Conservation (phyloP, 805 yeast genomes). For the Candida sithepensis region DNA sequence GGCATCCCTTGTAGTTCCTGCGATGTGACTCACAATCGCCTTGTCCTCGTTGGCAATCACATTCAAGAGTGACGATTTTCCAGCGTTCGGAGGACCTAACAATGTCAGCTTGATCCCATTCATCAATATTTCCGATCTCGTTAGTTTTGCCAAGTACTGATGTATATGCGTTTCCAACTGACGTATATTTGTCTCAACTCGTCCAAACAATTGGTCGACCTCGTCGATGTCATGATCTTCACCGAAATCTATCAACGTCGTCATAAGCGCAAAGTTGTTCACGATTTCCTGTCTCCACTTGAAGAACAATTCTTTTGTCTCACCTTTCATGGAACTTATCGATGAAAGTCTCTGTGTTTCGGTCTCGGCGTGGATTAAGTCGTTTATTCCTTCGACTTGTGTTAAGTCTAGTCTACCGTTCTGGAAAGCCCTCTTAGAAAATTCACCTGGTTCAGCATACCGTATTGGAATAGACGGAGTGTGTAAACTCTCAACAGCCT, state of each 20-base stretch:
- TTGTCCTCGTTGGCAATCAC: conserved; percentile 72
- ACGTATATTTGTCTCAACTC: conserved; percentile 43
- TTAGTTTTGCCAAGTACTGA: conserved; percentile 42
- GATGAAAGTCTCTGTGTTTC: conserved; percentile 82
- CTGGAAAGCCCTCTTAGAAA: conserved; percentile 79
- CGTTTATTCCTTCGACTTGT: conserved; percentile 86
- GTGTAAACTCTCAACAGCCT: conserved; percentile 55
- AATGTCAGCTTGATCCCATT: conserved; percentile 72
- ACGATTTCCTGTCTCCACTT: conserved; percentile 69
- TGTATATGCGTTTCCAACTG: conserved; percentile 43
- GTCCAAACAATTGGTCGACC: conserved; percentile 46
- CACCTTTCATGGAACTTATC: conserved; percentile 67
- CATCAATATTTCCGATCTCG: conserved; percentile 58
- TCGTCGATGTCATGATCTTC: conserved; percentile 87
- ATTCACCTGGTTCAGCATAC: conserved; percentile 92
- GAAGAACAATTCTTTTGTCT: conserved; percentile 49
- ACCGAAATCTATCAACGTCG: conserved; percentile 92
- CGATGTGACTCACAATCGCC: conserved; percentile 85
- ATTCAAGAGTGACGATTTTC: conserved; percentile 86
- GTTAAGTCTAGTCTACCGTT: conserved; percentile 84
- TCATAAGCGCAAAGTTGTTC: conserved; percentile 63
- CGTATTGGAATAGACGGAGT: conserved; percentile 48
- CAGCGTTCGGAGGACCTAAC: conserved; percentile 94
- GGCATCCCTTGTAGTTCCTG: conserved; percentile 92
- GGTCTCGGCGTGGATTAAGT: conserved; percentile 89